These are phyloP conservation scores for Kodamaea kaohsiungensis DNA, from an alignment of 805 yeast genomes.

Conservation along the genomic window DNA sequence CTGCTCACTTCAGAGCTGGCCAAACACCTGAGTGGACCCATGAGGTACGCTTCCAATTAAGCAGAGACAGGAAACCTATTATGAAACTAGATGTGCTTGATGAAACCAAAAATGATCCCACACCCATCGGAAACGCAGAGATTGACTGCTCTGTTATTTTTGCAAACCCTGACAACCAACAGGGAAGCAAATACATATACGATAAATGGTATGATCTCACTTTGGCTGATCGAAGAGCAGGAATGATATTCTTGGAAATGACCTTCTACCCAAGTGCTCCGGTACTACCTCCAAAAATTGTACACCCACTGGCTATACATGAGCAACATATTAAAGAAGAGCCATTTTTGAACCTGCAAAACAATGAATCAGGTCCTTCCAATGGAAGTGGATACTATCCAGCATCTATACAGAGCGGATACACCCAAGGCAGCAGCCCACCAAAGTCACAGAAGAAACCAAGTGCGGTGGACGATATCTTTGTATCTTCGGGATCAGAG, in stretches of 20 bases:
- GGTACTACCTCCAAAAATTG: slow-evolving; percentile 40
- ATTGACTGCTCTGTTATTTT: slow-evolving; percentile 77
- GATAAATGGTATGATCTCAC: slow-evolving; percentile 82
- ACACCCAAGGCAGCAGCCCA: background rate
- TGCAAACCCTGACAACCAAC: slow-evolving; percentile 47
- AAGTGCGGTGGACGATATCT: background rate
- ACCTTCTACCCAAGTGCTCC: slow-evolving; percentile 75
- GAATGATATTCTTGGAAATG: slow-evolving; percentile 86
- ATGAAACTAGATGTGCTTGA: slow-evolving; percentile 78
- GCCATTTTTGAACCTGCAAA: background rate
- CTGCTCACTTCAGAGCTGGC: slow-evolving; percentile 82
- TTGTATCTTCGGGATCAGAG: background rate
- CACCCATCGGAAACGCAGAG: slow-evolving; percentile 78
- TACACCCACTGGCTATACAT: background rate
- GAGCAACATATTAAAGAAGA: slow-evolving; percentile 7
- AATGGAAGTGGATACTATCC: background rate
- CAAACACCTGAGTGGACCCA: slow-evolving; percentile 91
- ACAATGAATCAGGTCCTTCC: background rate
- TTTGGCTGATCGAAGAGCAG: slow-evolving; percentile 75
- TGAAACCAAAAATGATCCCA: slow-evolving; percentile 83
- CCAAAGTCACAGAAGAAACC: background rate
- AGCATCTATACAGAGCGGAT: background rate
- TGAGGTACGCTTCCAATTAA: slow-evolving; percentile 66
- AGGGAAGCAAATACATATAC: slow-evolving; percentile 65
- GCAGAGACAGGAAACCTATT: slow-evolving; percentile 61